A percentile compares a stretch with the other conserved stretches of the same genome.
phyloP scores from a whole-genome alignment of 2,329 filamentous ascomycete genomes.

The Trichoderma sp. region DNA sequence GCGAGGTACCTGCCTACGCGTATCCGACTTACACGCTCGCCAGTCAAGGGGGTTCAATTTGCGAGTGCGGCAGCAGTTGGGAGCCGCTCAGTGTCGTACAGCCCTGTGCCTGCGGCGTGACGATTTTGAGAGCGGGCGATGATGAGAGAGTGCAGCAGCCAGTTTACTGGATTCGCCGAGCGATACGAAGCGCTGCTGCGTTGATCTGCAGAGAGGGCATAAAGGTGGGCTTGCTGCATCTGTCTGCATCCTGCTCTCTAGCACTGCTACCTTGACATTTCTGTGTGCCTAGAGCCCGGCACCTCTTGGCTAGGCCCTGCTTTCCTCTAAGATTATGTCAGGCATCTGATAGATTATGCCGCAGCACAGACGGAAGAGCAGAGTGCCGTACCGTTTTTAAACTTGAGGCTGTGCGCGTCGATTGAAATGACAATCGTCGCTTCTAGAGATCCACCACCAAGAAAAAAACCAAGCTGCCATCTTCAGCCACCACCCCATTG shows the following conservation, averaged over 20 bases:
- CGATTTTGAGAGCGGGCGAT: neutral
- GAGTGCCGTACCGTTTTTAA: slow-evolving; percentile 11
- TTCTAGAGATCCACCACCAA: neutral
- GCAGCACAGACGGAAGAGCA: slow-evolving; percentile 3
- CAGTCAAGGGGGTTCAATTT: neutral
- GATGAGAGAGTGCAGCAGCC: neutral
- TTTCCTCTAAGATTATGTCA: neutral
- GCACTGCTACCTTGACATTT: neutral
- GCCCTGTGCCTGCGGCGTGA: neutral
- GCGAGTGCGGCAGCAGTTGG: neutral
- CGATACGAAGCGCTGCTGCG: neutral
- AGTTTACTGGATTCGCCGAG: neutral
- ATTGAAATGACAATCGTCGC: slow-evolving; percentile 14
- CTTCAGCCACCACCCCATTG: neutral
- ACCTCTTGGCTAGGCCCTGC: neutral
- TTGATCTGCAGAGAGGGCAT: neutral
- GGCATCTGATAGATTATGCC: neutral
- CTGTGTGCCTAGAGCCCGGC: neutral
- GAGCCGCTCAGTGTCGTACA: neutral
- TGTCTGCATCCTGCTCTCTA: neutral
- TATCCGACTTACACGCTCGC: neutral
- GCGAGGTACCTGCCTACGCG: neutral
- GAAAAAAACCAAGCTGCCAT: neutral
- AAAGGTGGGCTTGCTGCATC: neutral
- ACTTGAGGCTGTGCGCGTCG: slow-evolving; percentile 8